Base-by-base conservation (phyloP, 2,329 filamentous ascomycete genomes). In the Atkinsonella hypoxylon region DNA sequence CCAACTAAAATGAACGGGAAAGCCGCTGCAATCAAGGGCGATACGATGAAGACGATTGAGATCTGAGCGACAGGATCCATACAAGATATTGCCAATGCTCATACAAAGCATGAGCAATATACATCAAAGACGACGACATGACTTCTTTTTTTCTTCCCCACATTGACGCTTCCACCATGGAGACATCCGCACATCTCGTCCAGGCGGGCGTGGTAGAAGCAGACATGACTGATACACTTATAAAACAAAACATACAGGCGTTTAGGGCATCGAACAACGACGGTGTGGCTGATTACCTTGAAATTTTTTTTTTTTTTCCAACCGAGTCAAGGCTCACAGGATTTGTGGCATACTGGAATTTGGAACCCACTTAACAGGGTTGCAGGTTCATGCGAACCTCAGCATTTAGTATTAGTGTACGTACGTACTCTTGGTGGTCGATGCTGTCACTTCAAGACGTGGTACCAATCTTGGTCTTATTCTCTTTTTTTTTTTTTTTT, bases 41-140 rank as follows among this genome's bases (percentile, higher is more conserved):
- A 73, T 53, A 67, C 70, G 32, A 78, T 81, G 77, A 81, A 79
- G 69, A 78, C 76, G 54, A 81, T 81, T 64, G 77, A 80, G 64
- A 81, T 81, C 58, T 81, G 53, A 63, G 47, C 10, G 26, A 17
- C 18, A 36, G 18, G 2, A 31, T 38, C 8, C 17, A 2, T 4
- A n/a, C n/a, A 41, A 31, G 34, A n/a, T 22, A 22, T n/a, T 18
- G 40, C 40, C 22, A 22, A 17, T 11, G 20, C 36, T 47, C 18
- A 7, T 39, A 26, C 12, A 20, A 38, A 17, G n/a, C 13, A 39
- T n/a, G 18, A 48, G 22, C 46, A 43, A 30, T 39, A 38, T n/a
- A 38, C 12, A 8, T 6, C n/a, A 40, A 18, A 22, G 48, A 59
- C 52, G 57, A 61, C 52, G 54, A 49, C 54, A 60, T 56, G 57